Percentiles rank a stretch among this genome's conserved stretches.
Evolutionary conservation across 169 alveolate genomes (phyloP).

Genomic region (Eimeria maxima): DNA sequence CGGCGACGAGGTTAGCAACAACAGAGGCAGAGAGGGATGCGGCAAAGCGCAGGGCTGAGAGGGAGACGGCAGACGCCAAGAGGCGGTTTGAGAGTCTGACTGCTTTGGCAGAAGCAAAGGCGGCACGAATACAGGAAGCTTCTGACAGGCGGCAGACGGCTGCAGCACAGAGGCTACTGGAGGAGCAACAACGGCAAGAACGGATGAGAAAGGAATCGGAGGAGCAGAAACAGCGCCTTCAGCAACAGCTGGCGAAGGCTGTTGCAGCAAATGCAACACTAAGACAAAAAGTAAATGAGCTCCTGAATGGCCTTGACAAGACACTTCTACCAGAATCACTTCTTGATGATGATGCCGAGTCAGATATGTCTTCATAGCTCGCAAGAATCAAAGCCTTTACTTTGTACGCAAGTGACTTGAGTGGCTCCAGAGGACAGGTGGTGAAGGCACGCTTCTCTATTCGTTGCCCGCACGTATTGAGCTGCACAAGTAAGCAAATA

Average conservation of each 20-base stretch:
- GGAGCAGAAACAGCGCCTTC: slow-evolving; percentile 34
- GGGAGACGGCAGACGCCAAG: slow-evolving; percentile 67
- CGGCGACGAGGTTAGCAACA: slow-evolving; percentile 54
- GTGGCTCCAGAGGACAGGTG: too few relatives aligned
- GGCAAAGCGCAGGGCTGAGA: slow-evolving; percentile 55
- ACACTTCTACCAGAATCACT: slow-evolving; percentile 58
- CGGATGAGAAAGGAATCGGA: slow-evolving; percentile 69
- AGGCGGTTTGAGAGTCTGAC: slow-evolving; percentile 44
- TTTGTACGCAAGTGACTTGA: neutral
- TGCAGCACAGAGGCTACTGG: slow-evolving; percentile 72
- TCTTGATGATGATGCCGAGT: slow-evolving; percentile 53
- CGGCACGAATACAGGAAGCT: slow-evolving; percentile 62
- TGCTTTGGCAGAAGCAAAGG: slow-evolving; percentile 68
- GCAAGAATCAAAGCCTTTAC: neutral
- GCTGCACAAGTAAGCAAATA: neutral
- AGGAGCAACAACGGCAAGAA: slow-evolving; percentile 71
- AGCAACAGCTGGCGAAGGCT: slow-evolving; percentile 77
- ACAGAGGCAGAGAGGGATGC: slow-evolving; percentile 63
- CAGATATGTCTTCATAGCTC: slow-evolving; percentile 21
- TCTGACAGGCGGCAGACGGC: slow-evolving; percentile 64
- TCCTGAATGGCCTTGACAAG: slow-evolving; percentile 63
- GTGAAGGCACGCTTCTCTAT: neutral
- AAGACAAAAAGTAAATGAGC: slow-evolving; percentile 46
- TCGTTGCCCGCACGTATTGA: neutral
- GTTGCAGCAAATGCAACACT: slow-evolving; percentile 56